Percentiles rank a stretch among this genome's conserved stretches.
Evolutionary conservation across 768 basidiomycete genomes (phyloP).

Genomic region (Filobasidium wieringae): DNA sequence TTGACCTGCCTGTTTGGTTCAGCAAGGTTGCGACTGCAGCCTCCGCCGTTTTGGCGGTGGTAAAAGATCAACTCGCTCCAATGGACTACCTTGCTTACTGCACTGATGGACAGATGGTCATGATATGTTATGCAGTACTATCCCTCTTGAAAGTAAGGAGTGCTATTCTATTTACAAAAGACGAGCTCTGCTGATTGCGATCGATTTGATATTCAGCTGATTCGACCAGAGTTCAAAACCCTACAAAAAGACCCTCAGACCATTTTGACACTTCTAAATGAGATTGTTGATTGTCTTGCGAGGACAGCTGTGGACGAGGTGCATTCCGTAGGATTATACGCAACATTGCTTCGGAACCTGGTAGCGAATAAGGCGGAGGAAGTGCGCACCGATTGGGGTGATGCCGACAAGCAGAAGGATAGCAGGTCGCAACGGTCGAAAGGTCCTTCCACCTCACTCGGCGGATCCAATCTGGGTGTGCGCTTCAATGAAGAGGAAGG

Average conservation of each 20-base stretch:
- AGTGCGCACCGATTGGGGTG: conserved; percentile 1
- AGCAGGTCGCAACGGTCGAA: background rate
- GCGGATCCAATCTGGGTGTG: background rate
- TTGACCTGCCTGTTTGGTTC: conserved; percentile 15
- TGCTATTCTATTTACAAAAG: too few species aligned
- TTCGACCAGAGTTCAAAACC: conserved; percentile 69
- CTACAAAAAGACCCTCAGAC: conserved; percentile 64
- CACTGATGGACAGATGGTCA: conserved; percentile 83
- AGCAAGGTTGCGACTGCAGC: conserved; percentile 29
- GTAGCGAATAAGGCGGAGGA: conserved; percentile 43
- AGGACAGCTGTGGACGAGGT: conserved; percentile 60
- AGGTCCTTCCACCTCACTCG: background rate
- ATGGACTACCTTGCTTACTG: conserved; percentile 67
- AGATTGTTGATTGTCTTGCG: conserved; percentile 70
- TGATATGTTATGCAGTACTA: conserved; percentile 81
- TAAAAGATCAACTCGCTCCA: conserved; percentile 50
- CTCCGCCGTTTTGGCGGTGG: conserved; percentile 54
- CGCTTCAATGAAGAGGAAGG: background rate
- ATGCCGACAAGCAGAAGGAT: background rate
- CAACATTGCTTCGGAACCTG: conserved; percentile 31
- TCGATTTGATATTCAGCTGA: conserved; percentile 45
- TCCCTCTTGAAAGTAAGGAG: conserved; percentile 72
- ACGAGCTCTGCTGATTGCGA: too few species aligned
- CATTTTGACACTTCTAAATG: conserved; percentile 58
- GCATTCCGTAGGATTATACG: conserved; percentile 86